These are phyloP conservation scores for Irpex rosettiformis DNA, from an alignment of 1,284 basidiomycete species.

Conservation along the genomic window DNA sequence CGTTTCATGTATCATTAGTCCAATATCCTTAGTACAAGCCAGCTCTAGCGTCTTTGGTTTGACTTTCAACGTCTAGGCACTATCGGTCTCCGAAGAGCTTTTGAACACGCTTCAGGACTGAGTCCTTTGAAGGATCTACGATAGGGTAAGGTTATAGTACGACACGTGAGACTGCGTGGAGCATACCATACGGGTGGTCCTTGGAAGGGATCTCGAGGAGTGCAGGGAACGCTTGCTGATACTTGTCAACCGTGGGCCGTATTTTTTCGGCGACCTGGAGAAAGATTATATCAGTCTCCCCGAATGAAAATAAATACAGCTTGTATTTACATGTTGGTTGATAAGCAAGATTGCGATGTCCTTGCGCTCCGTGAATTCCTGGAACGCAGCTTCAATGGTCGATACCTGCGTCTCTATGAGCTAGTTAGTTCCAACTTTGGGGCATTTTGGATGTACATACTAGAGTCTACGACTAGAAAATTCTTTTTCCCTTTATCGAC, in stretches of 20 bases:
- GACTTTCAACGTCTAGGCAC: neutral
- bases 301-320: slow-evolving; percentile 4
- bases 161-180: neutral
- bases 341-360: slow-evolving; percentile 95
- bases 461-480: slow-evolving; percentile 89
- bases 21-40: slow-evolving; percentile 17
- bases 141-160: slow-evolving; percentile 7
- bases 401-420: slow-evolving; percentile 84
- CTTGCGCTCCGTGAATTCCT: slow-evolving; percentile 88
- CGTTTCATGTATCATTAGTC: slow-evolving; percentile 19
- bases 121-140: slow-evolving; percentile 95
- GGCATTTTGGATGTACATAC: slow-evolving; percentile 42
- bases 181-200: slow-evolving; percentile 84
- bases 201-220: slow-evolving; percentile 97
- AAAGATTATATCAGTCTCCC: neutral
- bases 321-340: slow-evolving; percentile 83
- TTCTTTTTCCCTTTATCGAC: slow-evolving; percentile 92
- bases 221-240: slow-evolving; percentile 95
- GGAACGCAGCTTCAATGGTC: slow-evolving; percentile 85
- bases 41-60: neutral
- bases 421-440: slow-evolving; percentile 4
- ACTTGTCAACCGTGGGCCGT: slow-evolving; percentile 90
- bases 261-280: slow-evolving; percentile 93
- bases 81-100: slow-evolving; percentile 87
- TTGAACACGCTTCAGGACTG: slow-evolving; percentile 95